Conservation (phyloP, 108 stramenopile species). For the Craspedostauros australis region DNA sequence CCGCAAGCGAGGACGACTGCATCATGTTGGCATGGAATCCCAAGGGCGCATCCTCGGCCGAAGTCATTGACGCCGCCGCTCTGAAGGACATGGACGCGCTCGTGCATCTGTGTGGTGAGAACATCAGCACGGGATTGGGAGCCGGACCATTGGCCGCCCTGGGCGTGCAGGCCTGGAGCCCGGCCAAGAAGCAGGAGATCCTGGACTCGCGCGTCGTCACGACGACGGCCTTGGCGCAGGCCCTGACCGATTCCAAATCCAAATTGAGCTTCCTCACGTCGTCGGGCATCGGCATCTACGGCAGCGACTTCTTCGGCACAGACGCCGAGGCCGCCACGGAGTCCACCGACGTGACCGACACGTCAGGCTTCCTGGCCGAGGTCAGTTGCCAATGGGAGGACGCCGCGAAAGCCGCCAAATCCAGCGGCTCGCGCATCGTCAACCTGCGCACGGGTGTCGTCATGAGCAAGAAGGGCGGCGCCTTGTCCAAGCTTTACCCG, state of each 20-base stretch:
- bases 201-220: constrained; percentile 31
- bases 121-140: constrained; percentile 39
- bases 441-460: constrained; percentile 61
- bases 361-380: constrained; percentile 41
- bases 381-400: constrained; percentile 43
- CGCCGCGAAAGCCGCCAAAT: constrained; percentile 14
- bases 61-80: constrained; percentile 20
- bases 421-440: constrained; percentile 32
- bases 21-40: constrained; percentile 42
- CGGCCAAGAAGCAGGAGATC: constrained; percentile 44
- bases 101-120: constrained; percentile 46
- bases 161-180: constrained; percentile 47
- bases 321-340: constrained; percentile 28
- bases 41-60: constrained; percentile 3
- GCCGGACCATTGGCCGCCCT: constrained; percentile 38
- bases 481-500: constrained; percentile 49
- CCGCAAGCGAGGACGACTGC: constrained; percentile 1
- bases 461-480: constrained; percentile 48
- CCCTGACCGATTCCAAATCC: constrained; percentile 7
- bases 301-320: constrained; percentile 26
- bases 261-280: constrained; percentile 31
- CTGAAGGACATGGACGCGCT: constrained; percentile 35
- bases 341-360: constrained; percentile 23
- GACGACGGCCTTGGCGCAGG: constrained; percentile 30
- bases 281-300: constrained; percentile 51